These are phyloP conservation scores for Fusarium sp. DNA, from an alignment of 2,329 filamentous ascomycete species.

Conservation along the genomic window DNA sequence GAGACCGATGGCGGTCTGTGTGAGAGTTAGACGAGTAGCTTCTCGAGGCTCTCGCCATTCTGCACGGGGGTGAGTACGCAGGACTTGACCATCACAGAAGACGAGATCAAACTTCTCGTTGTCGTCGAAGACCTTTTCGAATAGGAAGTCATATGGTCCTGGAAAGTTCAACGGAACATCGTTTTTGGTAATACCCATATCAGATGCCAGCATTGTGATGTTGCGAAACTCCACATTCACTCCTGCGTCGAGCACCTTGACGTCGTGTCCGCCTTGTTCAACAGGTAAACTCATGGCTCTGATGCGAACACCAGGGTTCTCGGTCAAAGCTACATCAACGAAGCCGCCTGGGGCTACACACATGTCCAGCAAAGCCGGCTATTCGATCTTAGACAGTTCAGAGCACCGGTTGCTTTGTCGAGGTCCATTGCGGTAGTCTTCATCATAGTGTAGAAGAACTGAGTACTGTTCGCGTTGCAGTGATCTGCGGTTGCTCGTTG, in stretches of 20 bases:
- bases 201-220: conserved; percentile 63
- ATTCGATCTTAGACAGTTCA: conserved; percentile 39
- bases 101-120: conserved; percentile 55
- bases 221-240: conserved; percentile 51
- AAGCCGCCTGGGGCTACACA: conserved; percentile 69
- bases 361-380: conserved; percentile 60
- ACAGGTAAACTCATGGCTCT: conserved; percentile 56
- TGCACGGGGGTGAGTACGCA: conserved; percentile 53
- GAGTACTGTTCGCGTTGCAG: conserved; percentile 27
- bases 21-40: conserved; percentile 49
- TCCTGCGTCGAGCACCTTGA: conserved; percentile 44
- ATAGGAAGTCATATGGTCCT: conserved; percentile 36
- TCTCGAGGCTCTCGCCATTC: conserved; percentile 52
- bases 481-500: conserved; percentile 55
- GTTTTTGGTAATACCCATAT: conserved; percentile 51
- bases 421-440: conserved; percentile 56
- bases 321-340: conserved; percentile 50
- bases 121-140: background rate
- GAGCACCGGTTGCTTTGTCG: conserved; percentile 48
- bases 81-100: conserved; percentile 61
- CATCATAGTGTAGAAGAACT: conserved; percentile 58
- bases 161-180: conserved; percentile 48
- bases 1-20: conserved; percentile 60
- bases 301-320: conserved; percentile 50
- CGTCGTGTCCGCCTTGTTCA: conserved; percentile 54